These are phyloP conservation scores for Pleurotus sapidus DNA, from an alignment of 768 basidiomycete genomes.

Conservation along the genomic window DNA sequence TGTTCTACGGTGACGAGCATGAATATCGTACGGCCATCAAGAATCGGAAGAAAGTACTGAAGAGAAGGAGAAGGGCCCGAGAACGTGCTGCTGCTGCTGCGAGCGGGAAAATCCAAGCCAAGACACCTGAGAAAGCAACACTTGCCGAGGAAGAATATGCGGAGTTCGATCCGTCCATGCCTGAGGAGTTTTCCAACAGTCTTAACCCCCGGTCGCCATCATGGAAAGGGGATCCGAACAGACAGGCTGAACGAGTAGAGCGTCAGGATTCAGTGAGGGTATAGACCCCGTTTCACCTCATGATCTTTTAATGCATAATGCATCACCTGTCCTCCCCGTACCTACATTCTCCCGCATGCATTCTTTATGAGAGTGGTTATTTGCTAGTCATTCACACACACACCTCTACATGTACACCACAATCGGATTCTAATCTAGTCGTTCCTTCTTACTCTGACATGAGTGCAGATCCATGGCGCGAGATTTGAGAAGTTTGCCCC, in stretches of 20 bases:
- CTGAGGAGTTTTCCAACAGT: conserved; percentile 11
- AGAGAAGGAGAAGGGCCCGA: conserved; percentile 54
- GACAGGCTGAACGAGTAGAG: background rate
- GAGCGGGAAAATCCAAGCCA: conserved; percentile 26
- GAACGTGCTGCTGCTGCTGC: conserved; percentile 49
- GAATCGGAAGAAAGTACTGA: conserved; percentile 66
- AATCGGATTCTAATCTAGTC: conserved; percentile 7
- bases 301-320: background rate
- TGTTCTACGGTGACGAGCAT: conserved; percentile 85
- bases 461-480: no score
- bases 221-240: conserved; percentile 5
- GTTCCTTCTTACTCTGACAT: background rate
- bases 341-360: background rate
- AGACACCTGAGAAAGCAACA: conserved; percentile 17
- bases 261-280: background rate
- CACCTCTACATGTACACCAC: background rate
- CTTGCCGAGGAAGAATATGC: conserved; percentile 21
- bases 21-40: conserved; percentile 60
- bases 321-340: background rate
- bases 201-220: conserved; percentile 1
- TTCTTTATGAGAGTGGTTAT: background rate
- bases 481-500: no score
- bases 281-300: background rate
- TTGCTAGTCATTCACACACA: conserved; percentile 1
- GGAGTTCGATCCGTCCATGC: conserved; percentile 18